A percentile compares a stretch with the other conserved stretches of the same genome.
Conservation (phyloP, 768 basidiomycete genomes). For the Coprinopsis sp. region DNA sequence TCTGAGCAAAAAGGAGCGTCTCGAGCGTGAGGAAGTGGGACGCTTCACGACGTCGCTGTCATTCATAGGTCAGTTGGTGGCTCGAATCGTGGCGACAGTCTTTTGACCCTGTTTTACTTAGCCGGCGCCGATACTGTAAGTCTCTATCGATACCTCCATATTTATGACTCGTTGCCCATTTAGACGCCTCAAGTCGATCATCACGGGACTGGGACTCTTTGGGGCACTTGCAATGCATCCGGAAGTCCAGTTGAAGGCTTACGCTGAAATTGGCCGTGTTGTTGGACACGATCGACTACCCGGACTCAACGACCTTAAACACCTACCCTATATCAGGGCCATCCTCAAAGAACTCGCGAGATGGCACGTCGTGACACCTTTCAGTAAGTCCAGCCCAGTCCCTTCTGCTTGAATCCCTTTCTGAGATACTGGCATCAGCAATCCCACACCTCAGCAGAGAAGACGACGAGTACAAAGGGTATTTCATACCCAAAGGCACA, state of each 20-base stretch:
- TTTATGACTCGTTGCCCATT: background rate
- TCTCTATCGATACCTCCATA: background rate
- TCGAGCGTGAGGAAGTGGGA: background rate
- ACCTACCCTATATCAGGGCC: slow-evolving; percentile 23
- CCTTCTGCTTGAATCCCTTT: background rate
- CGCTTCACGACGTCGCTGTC: background rate
- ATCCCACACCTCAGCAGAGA: slow-evolving; percentile 4
- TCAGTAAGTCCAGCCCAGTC: slow-evolving; percentile 1
- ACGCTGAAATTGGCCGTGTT: slow-evolving; percentile 3
- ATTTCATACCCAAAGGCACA: slow-evolving; percentile 6
- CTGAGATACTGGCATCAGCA: background rate
- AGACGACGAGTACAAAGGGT: slow-evolving; percentile 6
- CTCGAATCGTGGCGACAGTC: slow-evolving; percentile 3
- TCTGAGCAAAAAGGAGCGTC: too few species aligned
- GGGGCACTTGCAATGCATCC: slow-evolving; percentile 1
- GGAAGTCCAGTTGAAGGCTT: slow-evolving; percentile 1
- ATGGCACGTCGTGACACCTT: slow-evolving; percentile 16
- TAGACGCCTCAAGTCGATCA: background rate
- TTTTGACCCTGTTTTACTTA: background rate
- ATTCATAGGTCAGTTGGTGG: too few species aligned
- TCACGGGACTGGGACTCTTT: background rate
- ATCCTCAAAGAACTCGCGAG: slow-evolving; percentile 18
- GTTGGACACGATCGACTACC: slow-evolving; percentile 23
- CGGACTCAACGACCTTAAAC: slow-evolving; percentile 15
- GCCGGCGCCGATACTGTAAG: slow-evolving; percentile 5